Percentiles rank a stretch among this genome's conserved stretches.
phyloP scores from a whole-genome alignment of 345 rosid species.

The Eutrema yunnanense region DNA sequence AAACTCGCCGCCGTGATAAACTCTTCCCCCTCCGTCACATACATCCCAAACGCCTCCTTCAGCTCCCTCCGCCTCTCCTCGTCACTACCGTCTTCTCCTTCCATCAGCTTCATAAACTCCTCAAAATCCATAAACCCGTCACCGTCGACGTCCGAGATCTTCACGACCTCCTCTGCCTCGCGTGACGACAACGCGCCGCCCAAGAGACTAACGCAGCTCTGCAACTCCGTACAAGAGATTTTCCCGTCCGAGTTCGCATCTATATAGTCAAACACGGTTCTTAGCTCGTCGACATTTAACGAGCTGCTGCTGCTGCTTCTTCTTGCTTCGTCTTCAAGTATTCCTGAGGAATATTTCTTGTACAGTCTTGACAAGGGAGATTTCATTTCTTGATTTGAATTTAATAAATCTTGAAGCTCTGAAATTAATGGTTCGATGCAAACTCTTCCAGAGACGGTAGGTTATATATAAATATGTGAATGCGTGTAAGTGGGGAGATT shows the following conservation, averaged over 20 bases:
- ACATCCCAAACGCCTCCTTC: conserved; percentile 50
- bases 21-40: conserved; percentile 43
- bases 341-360: conserved; percentile 21
- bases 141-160: conserved; percentile 42
- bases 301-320: conserved; percentile 6
- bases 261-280: conserved; percentile 41
- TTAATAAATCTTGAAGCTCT: neutral
- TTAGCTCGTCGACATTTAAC: conserved; percentile 19
- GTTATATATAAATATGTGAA: conserved; percentile 6
- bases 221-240: conserved; percentile 50
- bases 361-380: conserved; percentile 20
- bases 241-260: conserved; percentile 55
- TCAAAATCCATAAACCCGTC: conserved; percentile 50
- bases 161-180: conserved; percentile 48
- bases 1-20: conserved; percentile 54
- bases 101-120: conserved; percentile 49
- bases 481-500: neutral
- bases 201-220: conserved; percentile 35
- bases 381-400: neutral
- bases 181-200: conserved; percentile 39
- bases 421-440: neutral
- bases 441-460: neutral
- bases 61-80: conserved; percentile 42
- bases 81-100: conserved; percentile 26
- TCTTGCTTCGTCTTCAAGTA: neutral